phyloP scores from a whole-genome alignment of 2,329 filamentous ascomycete species.

The Penicillium sp. region DNA sequence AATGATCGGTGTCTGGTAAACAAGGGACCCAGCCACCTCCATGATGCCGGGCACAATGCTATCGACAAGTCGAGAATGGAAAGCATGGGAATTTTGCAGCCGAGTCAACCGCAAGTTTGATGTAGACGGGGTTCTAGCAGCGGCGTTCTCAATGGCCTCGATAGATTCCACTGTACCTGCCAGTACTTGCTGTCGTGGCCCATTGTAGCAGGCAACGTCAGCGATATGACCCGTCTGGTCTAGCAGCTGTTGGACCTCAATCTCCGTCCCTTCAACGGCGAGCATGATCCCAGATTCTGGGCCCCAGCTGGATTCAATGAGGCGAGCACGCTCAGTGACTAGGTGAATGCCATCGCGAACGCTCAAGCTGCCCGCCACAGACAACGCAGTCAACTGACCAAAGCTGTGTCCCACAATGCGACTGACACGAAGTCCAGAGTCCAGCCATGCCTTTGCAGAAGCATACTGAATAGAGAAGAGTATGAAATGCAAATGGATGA shows the following conservation, averaged over 20 bases:
- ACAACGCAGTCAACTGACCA: conserved; percentile 39
- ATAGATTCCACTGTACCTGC: conserved; percentile 15
- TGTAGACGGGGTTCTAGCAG: background rate
- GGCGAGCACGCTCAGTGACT: conserved; percentile 30
- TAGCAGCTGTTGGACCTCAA: background rate
- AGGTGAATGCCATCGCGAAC: conserved; percentile 32
- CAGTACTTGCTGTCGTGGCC: conserved; percentile 19
- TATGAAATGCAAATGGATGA: conserved; percentile 35
- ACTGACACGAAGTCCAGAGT: conserved; percentile 35
- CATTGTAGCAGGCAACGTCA: conserved; percentile 30
- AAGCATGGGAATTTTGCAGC: conserved; percentile 50
- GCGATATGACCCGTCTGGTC: background rate
- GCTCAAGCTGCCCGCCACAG: conserved; percentile 32
- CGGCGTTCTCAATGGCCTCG: conserved; percentile 9
- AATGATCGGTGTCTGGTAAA: conserved; percentile 36
- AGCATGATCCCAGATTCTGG: conserved; percentile 37
- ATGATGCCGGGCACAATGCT: conserved; percentile 28
- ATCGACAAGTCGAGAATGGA: conserved; percentile 25
- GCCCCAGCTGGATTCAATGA: conserved; percentile 37
- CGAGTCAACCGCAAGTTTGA: conserved; percentile 33
- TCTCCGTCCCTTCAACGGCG: conserved; percentile 29
- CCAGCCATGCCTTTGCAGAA: conserved; percentile 40
- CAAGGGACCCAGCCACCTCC: conserved; percentile 27
- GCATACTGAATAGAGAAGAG: conserved; percentile 43
- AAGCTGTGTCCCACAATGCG: conserved; percentile 42